phyloP scores from a whole-genome alignment of 805 yeast genomes.

The Blastobotrys attinorum region DNA sequence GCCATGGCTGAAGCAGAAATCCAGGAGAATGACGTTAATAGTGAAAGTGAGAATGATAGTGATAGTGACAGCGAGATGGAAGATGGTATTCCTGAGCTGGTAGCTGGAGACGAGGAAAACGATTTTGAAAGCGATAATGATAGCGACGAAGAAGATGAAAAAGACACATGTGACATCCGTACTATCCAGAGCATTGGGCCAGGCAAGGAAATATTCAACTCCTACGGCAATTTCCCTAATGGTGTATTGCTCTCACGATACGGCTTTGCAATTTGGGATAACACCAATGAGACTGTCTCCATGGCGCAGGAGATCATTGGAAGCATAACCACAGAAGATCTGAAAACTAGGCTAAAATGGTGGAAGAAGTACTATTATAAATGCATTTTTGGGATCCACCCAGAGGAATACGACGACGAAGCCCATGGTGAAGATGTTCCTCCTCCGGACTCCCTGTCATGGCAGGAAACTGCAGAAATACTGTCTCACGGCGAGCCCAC shows the following conservation, averaged over 20 bases:
- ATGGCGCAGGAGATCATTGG: conserved; percentile 44
- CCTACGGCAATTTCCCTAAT: conserved; percentile 72
- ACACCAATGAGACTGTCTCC: conserved; percentile 48
- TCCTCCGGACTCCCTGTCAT: conserved; percentile 11
- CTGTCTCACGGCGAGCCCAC: conserved; percentile 14
- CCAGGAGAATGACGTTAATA: conserved; percentile 14
- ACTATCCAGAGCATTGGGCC: conserved; percentile 36
- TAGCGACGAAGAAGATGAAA: conserved; percentile 23
- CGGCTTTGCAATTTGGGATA: conserved; percentile 60
- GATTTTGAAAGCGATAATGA: conserved; percentile 21
- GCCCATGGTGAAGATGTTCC: conserved; percentile 10
- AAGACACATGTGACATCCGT: conserved; percentile 62
- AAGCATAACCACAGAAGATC: conserved; percentile 26
- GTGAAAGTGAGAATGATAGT: conserved; percentile 11
- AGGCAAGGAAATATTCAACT: conserved; percentile 65
- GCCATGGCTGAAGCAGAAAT: conserved; percentile 8
- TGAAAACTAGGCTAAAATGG: conserved; percentile 32
- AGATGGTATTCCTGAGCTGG: conserved; percentile 24
- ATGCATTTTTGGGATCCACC: conserved; percentile 21
- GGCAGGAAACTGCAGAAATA: conserved; percentile 17
- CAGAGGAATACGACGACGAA: conserved; percentile 15
- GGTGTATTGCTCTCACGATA: conserved; percentile 62
- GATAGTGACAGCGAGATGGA: conserved; percentile 17
- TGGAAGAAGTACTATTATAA: conserved; percentile 41
- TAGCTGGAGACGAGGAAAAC: conserved; percentile 20